Evolutionary conservation across 768 basidiomycete genomes (phyloP).

Genomic region (Scleroderma bovista): DNA sequence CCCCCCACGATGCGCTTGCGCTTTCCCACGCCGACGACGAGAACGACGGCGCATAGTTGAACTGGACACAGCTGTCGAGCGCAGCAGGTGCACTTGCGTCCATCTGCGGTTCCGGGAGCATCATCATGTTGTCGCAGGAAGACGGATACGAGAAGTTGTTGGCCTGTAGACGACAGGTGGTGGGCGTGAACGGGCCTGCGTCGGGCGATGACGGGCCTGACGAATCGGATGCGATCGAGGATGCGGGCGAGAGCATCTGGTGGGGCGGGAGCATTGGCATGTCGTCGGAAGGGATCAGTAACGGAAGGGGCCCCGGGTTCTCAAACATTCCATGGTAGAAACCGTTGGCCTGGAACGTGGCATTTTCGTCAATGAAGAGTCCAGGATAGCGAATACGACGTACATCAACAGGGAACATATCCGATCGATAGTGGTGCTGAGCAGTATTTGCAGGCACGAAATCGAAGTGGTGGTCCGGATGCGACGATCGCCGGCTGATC

Average conservation of each 20-base stretch:
- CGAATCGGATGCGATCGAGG: conserved; percentile 40
- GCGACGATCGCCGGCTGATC: conserved; percentile 56
- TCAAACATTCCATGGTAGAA: conserved; percentile 47
- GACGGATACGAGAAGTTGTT: conserved; percentile 5
- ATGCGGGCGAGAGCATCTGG: conserved; percentile 46
- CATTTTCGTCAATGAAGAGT: not conserved
- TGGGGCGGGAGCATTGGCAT: conserved; percentile 35
- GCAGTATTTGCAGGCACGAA: conserved; percentile 28
- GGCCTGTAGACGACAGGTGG: conserved; percentile 9
- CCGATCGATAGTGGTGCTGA: conserved; percentile 30
- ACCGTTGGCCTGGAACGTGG: conserved; percentile 37
- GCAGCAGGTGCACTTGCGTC: conserved; percentile 11
- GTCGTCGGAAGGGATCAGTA: conserved; percentile 39
- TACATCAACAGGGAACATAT: conserved; percentile 36
- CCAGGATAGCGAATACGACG: conserved; percentile 18
- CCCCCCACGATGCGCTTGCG: conserved; percentile 30
- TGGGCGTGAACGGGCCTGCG: conserved; percentile 47
- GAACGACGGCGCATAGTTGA: conserved; percentile 25
- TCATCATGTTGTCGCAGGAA: no score
- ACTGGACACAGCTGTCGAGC: conserved; percentile 18
- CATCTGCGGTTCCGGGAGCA: conserved; percentile 7
- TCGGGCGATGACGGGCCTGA: conserved; percentile 49
- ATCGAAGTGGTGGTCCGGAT: conserved; percentile 52
- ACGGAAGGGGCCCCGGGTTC: conserved; percentile 31
- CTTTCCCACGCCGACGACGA: conserved; percentile 27